Evolutionary conservation across 805 yeast species (phyloP).

Genomic region (Saccharomycopsis guyanensis): DNA sequence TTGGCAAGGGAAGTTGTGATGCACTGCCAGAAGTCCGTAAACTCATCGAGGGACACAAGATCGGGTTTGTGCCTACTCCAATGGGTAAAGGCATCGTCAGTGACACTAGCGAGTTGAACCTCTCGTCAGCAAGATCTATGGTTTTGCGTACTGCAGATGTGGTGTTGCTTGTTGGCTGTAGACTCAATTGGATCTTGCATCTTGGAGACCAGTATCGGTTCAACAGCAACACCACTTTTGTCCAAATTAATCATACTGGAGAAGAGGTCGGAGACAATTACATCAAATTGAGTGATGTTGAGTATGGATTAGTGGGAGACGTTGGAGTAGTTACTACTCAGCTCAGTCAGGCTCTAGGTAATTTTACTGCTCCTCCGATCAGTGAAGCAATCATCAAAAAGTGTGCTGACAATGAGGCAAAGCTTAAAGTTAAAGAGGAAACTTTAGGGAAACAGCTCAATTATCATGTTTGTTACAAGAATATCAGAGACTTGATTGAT

Average conservation of each 20-base stretch:
- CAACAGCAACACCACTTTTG: conserved; percentile 36
- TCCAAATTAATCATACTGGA: conserved; percentile 35
- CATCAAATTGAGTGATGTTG: conserved; percentile 23
- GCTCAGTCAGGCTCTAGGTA: conserved; percentile 19
- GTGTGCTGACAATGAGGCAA: conserved; percentile 28
- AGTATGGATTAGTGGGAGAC: conserved; percentile 50
- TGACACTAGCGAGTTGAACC: conserved; percentile 40
- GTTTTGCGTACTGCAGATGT: conserved; percentile 53
- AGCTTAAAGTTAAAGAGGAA: conserved; percentile 31
- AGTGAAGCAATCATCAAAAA: conserved; percentile 23
- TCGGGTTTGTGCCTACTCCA: conserved; percentile 66
- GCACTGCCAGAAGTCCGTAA: conserved; percentile 30
- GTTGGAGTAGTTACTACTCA: conserved; percentile 24
- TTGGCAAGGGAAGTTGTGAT: conserved; percentile 63
- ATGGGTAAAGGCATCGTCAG: conserved; percentile 70
- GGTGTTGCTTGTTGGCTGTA: conserved; percentile 53
- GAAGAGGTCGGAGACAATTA: conserved; percentile 13
- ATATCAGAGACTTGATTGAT: conserved; percentile 35
- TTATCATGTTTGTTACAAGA: conserved; percentile 49
- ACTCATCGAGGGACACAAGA: conserved; percentile 34
- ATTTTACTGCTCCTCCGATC: conserved; percentile 29
- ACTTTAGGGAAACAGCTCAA: conserved; percentile 28
- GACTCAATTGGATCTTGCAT: conserved; percentile 69
- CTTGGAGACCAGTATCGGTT: conserved; percentile 54
- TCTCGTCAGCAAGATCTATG: conserved; percentile 58